Conservation (phyloP, 306 rosid species). For the Vicia sativa region DNA sequence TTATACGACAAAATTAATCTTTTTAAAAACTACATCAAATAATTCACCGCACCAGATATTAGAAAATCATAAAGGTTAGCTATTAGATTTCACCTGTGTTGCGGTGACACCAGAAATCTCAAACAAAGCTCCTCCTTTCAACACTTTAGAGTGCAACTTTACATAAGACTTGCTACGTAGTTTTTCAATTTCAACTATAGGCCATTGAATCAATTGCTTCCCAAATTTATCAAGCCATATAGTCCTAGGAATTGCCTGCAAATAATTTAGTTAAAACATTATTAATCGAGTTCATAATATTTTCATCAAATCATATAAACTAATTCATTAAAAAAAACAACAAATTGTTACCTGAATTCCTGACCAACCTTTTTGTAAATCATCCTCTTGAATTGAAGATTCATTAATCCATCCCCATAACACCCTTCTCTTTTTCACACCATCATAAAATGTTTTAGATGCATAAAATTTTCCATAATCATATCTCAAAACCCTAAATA, state of each 20-base stretch:
- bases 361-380: conserved; percentile 53
- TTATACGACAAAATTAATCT: too few species aligned
- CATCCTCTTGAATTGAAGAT: conserved; percentile 43
- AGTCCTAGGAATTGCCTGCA: conserved; percentile 53
- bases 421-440: conserved; percentile 47
- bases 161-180: conserved; percentile 38
- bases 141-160: conserved; percentile 23
- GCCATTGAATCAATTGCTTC: conserved; percentile 70
- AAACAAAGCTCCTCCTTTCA: conserved; percentile 46
- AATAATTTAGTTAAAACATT: background rate
- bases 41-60: too few species aligned
- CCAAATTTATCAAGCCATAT: conserved; percentile 53
- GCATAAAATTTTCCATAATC: conserved; percentile 67
- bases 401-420: conserved; percentile 58
- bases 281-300: too few species aligned
- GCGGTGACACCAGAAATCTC: conserved; percentile 50
- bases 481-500: conserved; percentile 38
- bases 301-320: too few species aligned
- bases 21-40: too few species aligned
- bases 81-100: conserved; percentile 42
- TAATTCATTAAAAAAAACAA: too few species aligned
- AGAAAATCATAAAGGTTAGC: background rate
- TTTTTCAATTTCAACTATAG: conserved; percentile 53
- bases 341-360: conserved; percentile 58
- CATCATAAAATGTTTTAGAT: conserved; percentile 55